Conservation (phyloP, 2,329 filamentous ascomycete genomes). For the Ophiostoma sp. region DNA sequence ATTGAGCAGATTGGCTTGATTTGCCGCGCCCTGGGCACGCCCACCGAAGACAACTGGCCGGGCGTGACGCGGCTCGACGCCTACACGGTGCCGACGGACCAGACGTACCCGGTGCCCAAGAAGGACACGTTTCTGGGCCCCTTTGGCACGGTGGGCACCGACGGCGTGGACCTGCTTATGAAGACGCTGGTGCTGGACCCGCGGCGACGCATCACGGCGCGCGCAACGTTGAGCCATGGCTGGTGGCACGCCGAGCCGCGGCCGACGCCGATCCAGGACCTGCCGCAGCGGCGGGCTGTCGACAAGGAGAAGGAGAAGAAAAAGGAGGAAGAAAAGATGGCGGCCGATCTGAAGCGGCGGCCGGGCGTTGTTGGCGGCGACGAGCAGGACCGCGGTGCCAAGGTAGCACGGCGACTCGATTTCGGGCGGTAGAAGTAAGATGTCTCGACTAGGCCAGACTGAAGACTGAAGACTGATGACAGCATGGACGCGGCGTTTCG, state of each 20-base stretch:
- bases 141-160: slow-evolving; percentile 73
- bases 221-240: slow-evolving; percentile 69
- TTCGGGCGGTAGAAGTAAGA: slow-evolving; percentile 49
- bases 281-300: slow-evolving; percentile 69
- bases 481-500: neutral
- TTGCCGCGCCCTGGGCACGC: slow-evolving; percentile 78
- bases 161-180: slow-evolving; percentile 84
- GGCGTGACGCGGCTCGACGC: slow-evolving; percentile 75
- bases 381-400: slow-evolving; percentile 55
- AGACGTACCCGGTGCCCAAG: slow-evolving; percentile 55
- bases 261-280: slow-evolving; percentile 73
- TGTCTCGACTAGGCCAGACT: neutral
- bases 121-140: slow-evolving; percentile 67
- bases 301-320: slow-evolving; percentile 49
- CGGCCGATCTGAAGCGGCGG: slow-evolving; percentile 63
- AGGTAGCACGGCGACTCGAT: slow-evolving; percentile 77
- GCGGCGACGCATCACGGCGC: slow-evolving; percentile 72
- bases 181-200: slow-evolving; percentile 81
- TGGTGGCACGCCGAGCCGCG: slow-evolving; percentile 84
- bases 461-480: neutral
- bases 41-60: slow-evolving; percentile 92
- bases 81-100: slow-evolving; percentile 61
- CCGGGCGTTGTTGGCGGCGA: slow-evolving; percentile 68
- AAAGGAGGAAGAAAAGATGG: slow-evolving; percentile 48
- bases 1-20: slow-evolving; percentile 82